A percentile compares a stretch with the other conserved stretches of the same genome.
Evolutionary conservation across 495 filamentous ascomycete genomes (phyloP).

Genomic region (Hypoxylon intermedium): DNA sequence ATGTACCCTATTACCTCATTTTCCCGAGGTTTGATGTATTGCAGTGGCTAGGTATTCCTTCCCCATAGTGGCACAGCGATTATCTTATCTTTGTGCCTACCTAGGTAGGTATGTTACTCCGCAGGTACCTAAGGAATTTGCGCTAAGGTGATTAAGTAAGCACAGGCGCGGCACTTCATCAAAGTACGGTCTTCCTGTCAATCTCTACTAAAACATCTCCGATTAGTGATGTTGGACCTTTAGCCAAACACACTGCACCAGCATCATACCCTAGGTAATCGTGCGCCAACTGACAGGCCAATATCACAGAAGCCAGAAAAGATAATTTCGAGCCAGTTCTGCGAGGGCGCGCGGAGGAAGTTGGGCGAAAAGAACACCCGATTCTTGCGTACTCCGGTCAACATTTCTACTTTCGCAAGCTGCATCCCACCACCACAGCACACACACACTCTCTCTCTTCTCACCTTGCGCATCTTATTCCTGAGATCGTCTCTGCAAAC

Average conservation of each 20-base stretch:
- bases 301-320: constrained; percentile 17
- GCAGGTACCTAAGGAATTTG: constrained; percentile 5
- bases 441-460: too few relatives aligned
- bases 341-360: constrained; percentile 19
- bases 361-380: constrained; percentile 13
- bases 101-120: background rate
- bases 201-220: constrained; percentile 35
- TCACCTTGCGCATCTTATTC: background rate
- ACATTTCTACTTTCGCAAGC: constrained; percentile 7
- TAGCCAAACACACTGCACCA: constrained; percentile 16
- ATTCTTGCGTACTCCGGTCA: constrained; percentile 11
- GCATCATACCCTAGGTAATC: constrained; percentile 1
- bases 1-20: constrained; percentile 32
- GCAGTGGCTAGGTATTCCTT: background rate
- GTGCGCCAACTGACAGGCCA: background rate
- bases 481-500: background rate
- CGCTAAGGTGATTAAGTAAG: constrained; percentile 24
- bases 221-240: constrained; percentile 4
- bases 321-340: constrained; percentile 8
- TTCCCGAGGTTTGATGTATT: constrained; percentile 8
- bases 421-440: constrained; percentile 12
- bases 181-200: constrained; percentile 25
- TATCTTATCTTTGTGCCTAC: background rate
- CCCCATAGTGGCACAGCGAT: background rate
- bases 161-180: constrained; percentile 31